Percentiles rank a stretch among this genome's conserved stretches.
Evolutionary conservation across 257 asterid genomes (phyloP).

Genomic region (Primulina huaijiensis): DNA sequence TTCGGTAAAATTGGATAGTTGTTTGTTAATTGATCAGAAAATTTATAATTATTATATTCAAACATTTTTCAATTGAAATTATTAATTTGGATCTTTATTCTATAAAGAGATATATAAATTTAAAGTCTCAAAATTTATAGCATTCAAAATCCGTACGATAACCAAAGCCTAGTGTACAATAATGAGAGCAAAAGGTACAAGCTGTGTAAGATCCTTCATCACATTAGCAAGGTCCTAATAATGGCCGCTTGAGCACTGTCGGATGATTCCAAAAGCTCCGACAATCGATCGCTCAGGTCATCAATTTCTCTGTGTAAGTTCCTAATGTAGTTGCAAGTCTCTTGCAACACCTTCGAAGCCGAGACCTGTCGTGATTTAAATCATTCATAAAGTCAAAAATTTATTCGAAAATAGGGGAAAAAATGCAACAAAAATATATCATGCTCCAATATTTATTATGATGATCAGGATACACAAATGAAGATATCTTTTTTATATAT

Average conservation of each 20-base stretch:
- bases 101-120: not conserved
- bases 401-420: not conserved
- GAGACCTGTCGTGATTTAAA: slow-evolving; percentile 45
- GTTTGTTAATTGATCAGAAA: too few species aligned
- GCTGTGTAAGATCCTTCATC: slow-evolving; percentile 22
- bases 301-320: slow-evolving; percentile 87
- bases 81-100: not conserved
- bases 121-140: slow-evolving; percentile 20
- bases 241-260: slow-evolving; percentile 91
- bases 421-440: too few species aligned
- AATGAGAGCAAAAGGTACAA: slow-evolving; percentile 17
- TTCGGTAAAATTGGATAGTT: too few species aligned
- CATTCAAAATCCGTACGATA: slow-evolving; percentile 40
- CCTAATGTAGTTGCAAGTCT: slow-evolving; percentile 89
- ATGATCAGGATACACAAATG: too few species aligned
- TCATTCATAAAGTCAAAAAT: too few species aligned
- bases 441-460: too few species aligned
- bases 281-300: slow-evolving; percentile 72
- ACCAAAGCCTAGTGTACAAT: slow-evolving; percentile 52
- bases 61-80: too few species aligned
- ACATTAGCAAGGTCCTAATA: slow-evolving; percentile 88
- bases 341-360: slow-evolving; percentile 89
- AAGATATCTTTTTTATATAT: too few species aligned
- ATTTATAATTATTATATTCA: too few species aligned
- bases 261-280: slow-evolving; percentile 74